phyloP scores from a whole-genome alignment of 2,329 filamentous ascomycete genomes.

The Truncatella angustata region DNA sequence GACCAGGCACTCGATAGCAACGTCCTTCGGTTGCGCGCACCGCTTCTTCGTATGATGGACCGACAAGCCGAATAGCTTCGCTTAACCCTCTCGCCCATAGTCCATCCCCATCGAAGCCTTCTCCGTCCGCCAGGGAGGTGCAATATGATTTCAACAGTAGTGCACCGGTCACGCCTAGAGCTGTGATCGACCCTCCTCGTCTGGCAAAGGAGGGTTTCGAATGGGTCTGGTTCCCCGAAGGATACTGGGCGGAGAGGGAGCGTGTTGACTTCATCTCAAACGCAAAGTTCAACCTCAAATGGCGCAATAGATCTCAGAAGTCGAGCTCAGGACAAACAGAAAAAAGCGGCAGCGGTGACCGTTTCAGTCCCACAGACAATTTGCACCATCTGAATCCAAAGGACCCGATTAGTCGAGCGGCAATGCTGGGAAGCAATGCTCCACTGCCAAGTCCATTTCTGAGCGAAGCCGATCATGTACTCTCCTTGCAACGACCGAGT shows the following conservation, averaged over 20 bases:
- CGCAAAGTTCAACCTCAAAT: constrained; percentile 36
- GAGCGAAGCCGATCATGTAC: constrained; percentile 47
- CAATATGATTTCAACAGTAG: constrained; percentile 8
- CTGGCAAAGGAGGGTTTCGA: constrained; percentile 53
- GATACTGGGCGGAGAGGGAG: constrained; percentile 62
- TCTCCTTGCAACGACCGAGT: constrained; percentile 41
- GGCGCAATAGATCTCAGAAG: constrained; percentile 34
- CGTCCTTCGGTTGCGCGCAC: constrained; percentile 14
- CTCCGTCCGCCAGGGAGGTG: constrained; percentile 14
- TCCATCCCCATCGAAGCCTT: background rate
- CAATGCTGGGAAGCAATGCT: background rate
- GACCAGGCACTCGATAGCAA: constrained; percentile 19
- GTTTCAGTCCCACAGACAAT: background rate
- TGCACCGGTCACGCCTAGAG: constrained; percentile 10
- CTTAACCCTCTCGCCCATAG: constrained; percentile 3
- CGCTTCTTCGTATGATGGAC: constrained; percentile 24
- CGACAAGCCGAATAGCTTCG: constrained; percentile 3
- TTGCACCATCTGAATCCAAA: constrained; percentile 16
- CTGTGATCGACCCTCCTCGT: constrained; percentile 51
- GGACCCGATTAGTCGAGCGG: background rate
- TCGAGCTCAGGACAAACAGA: constrained; percentile 20
- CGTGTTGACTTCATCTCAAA: constrained; percentile 28
- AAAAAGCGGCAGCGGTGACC: background rate
- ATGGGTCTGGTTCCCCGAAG: constrained; percentile 63
- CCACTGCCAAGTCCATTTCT: constrained; percentile 34